Conservation (phyloP, 257 asterid species). For the Eucommia ulmoides region DNA sequence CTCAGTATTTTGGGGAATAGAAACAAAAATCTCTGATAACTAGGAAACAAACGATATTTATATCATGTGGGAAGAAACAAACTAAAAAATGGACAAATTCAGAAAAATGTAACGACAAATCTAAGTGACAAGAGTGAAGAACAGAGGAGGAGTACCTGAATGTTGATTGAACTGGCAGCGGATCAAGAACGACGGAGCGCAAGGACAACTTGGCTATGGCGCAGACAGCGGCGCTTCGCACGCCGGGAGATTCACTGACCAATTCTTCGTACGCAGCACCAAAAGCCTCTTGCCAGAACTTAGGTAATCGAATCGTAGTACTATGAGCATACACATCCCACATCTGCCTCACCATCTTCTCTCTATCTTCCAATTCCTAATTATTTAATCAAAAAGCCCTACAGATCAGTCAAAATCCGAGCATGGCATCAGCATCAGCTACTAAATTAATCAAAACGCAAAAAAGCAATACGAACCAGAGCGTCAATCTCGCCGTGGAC, state of each 20-base stretch:
- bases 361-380: neutral
- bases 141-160: neutral
- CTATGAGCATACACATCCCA: neutral
- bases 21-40: too few relatives aligned
- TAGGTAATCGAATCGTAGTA: neutral
- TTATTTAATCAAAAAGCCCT: too few relatives aligned
- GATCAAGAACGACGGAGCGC: neutral
- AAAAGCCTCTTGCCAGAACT: neutral
- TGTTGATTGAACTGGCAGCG: neutral
- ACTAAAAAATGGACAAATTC: slow-evolving; percentile 42
- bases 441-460: neutral
- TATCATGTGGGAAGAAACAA: too few relatives aligned
- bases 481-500: neutral
- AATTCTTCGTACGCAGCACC: neutral
- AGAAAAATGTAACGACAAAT: too few relatives aligned
- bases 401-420: too few relatives aligned
- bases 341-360: neutral
- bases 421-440: neutral
- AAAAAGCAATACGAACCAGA: neutral
- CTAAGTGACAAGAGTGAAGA: neutral
- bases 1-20: too few relatives aligned
- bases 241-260: neutral
- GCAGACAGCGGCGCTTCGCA: neutral
- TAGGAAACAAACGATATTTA: too few relatives aligned
- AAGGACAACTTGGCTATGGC: neutral